Evolutionary conservation across 345 rosid genomes (phyloP), one percentile per base, ranked within the genome.

Genomic region (Murraya koenigii): DNA sequence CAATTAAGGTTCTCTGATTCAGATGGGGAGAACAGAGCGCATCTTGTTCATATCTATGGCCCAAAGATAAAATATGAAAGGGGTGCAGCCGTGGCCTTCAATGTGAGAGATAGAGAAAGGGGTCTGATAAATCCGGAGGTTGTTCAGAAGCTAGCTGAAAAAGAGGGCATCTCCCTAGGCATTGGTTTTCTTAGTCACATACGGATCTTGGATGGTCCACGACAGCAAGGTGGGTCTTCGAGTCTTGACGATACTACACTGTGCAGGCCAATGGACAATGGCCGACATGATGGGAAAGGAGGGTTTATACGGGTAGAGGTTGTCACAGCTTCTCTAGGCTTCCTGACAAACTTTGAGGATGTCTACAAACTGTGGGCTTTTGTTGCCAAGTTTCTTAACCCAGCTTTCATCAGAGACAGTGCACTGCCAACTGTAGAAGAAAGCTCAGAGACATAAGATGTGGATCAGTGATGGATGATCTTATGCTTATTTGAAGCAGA

Each of bases 21-120:
- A 67, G 90, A 89, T 32, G 90, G 90, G 30, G 90, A 86, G 75
- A 80, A 85, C 61, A 84, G 81, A 59, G 93, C 79, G 69, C 81
- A 85, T 65, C 97, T 97, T 74, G 97, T 97, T 74, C 94, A 94
- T 77, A 93, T 97, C 38, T 97, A 94, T 63, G 99, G 99, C 67
- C 98, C 99, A 4, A 97, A 97, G 83, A 93, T 97, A 72, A 97
- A 97, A 83, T 97, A 93, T 32, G 99, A 94, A 76, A 88, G 99
- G 14, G 99, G 99, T 72, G 97, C 97, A 36, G 94, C 99, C 0
- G 91, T 97, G 66, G 97, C 99, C 20, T 97, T 97, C 81, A 97
- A 94, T 75, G 80, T 97, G 74, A 87, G 97, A 84, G 92, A 93
- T 71, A 78, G 86, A 76, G 88, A 83, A 76, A 84, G 80, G 77